Evolutionary conservation across 1,284 basidiomycete genomes (phyloP).

Genomic region (Sphaerobolus stellatus): DNA sequence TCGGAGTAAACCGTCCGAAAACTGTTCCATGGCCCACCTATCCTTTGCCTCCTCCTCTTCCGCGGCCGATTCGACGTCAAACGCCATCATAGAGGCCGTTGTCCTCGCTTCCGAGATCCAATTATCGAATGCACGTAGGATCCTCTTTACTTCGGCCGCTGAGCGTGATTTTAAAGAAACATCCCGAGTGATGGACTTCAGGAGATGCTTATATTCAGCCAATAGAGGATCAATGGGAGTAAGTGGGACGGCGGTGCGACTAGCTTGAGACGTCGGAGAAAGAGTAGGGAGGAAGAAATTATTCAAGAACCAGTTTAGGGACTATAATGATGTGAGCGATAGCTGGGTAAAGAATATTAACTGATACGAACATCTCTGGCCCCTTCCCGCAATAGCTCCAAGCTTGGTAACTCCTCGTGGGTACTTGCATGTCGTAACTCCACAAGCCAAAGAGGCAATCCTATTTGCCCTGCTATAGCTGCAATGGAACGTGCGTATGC

Average conservation of each 20-base stretch:
- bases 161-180: constrained; percentile 52
- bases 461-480: constrained; percentile 82
- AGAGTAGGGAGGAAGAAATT: constrained; percentile 77
- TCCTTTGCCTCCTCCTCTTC: constrained; percentile 49
- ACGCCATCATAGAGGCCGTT: constrained; percentile 44
- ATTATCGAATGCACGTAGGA: constrained; percentile 59
- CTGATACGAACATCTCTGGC: constrained; percentile 58
- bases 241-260: constrained; percentile 32
- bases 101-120: constrained; percentile 76
- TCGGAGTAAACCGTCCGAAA: constrained; percentile 62
- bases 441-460: constrained; percentile 88
- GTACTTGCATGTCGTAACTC: constrained; percentile 93
- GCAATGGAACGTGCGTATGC: constrained; percentile 88
- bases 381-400: constrained; percentile 77
- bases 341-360: not conserved
- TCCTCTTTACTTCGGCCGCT: constrained; percentile 47
- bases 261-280: too few species aligned
- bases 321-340: constrained; percentile 39
- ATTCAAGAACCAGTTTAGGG: constrained; percentile 75
- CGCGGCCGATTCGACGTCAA: constrained; percentile 34
- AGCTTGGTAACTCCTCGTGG: constrained; percentile 91
- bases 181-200: constrained; percentile 62
- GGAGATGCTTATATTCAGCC: constrained; percentile 65
- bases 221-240: constrained; percentile 60
- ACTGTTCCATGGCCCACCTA: too few species aligned